A percentile compares a stretch with the other conserved stretches of the same genome.
Conservation (phyloP, 371 early-diverging fungal genomes). For the Mortierella sp. region DNA sequence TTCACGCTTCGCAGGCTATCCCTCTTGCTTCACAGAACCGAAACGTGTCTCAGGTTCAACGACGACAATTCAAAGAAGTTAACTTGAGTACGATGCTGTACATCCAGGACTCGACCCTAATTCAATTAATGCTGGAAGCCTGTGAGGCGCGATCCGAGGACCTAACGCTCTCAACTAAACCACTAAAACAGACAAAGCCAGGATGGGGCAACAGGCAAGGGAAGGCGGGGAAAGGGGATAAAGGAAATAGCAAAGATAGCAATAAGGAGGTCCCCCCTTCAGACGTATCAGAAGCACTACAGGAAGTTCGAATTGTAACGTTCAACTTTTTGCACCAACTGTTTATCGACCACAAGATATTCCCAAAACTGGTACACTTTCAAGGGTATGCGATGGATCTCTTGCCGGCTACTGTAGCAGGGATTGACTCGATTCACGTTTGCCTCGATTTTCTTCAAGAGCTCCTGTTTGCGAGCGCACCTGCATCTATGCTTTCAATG, state of each 20-base stretch:
- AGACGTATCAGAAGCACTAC: constrained; percentile 42
- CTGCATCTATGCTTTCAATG: constrained; percentile 2
- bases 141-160: constrained; percentile 50
- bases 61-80: constrained; percentile 59
- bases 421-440: constrained; percentile 68
- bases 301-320: constrained; percentile 59
- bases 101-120: constrained; percentile 66
- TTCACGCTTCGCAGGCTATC: constrained; percentile 37
- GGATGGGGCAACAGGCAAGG: background rate
- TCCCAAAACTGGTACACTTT: constrained; percentile 73
- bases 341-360: constrained; percentile 67
- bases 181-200: background rate
- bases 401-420: constrained; percentile 65
- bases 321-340: constrained; percentile 68
- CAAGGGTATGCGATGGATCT: constrained; percentile 70
- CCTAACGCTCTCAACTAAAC: background rate
- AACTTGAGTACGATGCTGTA: constrained; percentile 65
- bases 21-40: constrained; percentile 20
- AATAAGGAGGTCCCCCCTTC: constrained; percentile 8
- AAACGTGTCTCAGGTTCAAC: constrained; percentile 18
- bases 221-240: background rate
- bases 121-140: constrained; percentile 65
- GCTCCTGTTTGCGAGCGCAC: constrained; percentile 60
- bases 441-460: constrained; percentile 67
- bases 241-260: background rate